These are phyloP conservation scores for Canna indica DNA, from an alignment of 176 grass and related monocot genomes.

Conservation along the genomic window DNA sequence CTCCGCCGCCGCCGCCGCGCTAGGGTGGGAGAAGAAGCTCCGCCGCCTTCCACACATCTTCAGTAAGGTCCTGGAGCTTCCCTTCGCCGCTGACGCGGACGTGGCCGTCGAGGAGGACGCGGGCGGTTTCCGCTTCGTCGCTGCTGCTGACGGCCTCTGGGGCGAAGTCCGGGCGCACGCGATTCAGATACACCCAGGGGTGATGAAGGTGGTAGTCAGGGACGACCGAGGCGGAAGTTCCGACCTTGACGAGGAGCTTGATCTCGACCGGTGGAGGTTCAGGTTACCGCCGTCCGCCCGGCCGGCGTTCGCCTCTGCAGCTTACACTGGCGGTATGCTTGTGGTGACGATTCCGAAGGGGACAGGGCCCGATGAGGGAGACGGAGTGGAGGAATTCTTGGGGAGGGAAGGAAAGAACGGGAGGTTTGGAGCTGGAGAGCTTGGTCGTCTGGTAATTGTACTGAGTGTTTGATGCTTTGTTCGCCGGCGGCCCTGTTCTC, in stretches of 20 bases:
- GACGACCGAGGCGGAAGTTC: constrained; percentile 2
- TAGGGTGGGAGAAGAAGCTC: constrained; percentile 42
- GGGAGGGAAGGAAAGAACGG: too few species aligned
- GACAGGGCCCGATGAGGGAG: neutral
- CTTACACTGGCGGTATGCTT: constrained; percentile 45
- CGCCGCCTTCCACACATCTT: constrained; percentile 73
- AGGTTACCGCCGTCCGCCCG: constrained; percentile 42
- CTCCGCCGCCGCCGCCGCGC: neutral
- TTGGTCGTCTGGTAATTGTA: constrained; percentile 7
- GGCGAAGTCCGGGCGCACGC: constrained; percentile 31
- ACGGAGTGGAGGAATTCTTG: constrained; percentile 13
- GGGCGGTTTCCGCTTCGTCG: constrained; percentile 55
- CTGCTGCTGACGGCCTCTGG: neutral
- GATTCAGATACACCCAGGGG: constrained; percentile 47
- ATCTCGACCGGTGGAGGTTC: constrained; percentile 59
- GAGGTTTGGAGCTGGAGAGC: constrained; percentile 1
- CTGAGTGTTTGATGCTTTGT: neutral
- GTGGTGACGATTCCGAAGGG: constrained; percentile 68
- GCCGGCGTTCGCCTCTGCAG: constrained; percentile 42
- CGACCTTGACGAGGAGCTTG: constrained; percentile 29
- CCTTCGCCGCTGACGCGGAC: constrained; percentile 48
- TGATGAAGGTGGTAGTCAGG: constrained; percentile 61
- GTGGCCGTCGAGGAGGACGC: constrained; percentile 47
- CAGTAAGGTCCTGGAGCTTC: constrained; percentile 84
- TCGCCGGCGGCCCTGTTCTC: neutral